phyloP scores from a whole-genome alignment of 2,329 filamentous ascomycete species.

The Diaporthe longicolla region DNA sequence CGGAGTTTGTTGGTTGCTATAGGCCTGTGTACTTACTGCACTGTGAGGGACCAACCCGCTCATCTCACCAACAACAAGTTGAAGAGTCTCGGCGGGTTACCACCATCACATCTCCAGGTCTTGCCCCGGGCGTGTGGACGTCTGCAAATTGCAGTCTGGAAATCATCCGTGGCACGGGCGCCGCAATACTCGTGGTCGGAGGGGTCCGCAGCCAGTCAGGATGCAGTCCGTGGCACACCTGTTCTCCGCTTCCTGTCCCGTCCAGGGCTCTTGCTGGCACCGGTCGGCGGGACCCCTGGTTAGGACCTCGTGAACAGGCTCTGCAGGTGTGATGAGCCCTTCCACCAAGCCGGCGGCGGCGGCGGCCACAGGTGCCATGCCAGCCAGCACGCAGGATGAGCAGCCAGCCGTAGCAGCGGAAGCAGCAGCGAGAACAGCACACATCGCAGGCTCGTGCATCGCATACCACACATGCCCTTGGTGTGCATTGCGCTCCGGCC shows the following conservation, averaged over 20 bases:
- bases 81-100: slow-evolving; percentile 2
- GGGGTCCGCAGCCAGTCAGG: slow-evolving; percentile 25
- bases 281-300: slow-evolving; percentile 29
- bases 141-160: slow-evolving; percentile 28
- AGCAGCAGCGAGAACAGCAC: background rate
- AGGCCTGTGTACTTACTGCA: slow-evolving; percentile 10
- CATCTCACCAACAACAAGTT: background rate
- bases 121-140: background rate
- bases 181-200: slow-evolving; percentile 20
- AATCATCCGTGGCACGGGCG: slow-evolving; percentile 30
- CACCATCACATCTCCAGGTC: slow-evolving; percentile 13
- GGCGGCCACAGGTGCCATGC: slow-evolving; percentile 1
- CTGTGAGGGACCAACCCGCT: background rate
- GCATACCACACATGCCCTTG: background rate
- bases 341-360: slow-evolving; percentile 7
- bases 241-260: slow-evolving; percentile 23
- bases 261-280: slow-evolving; percentile 33
- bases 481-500: slow-evolving; percentile 18
- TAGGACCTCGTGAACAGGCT: slow-evolving; percentile 19
- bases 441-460: slow-evolving; percentile 19
- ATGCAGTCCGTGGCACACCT: slow-evolving; percentile 12
- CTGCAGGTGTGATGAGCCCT: slow-evolving; percentile 25
- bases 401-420: background rate
- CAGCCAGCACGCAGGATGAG: background rate
- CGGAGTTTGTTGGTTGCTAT: slow-evolving; percentile 8